phyloP scores from a whole-genome alignment of 495 filamentous ascomycete genomes.

The Choiromyces venosus region DNA sequence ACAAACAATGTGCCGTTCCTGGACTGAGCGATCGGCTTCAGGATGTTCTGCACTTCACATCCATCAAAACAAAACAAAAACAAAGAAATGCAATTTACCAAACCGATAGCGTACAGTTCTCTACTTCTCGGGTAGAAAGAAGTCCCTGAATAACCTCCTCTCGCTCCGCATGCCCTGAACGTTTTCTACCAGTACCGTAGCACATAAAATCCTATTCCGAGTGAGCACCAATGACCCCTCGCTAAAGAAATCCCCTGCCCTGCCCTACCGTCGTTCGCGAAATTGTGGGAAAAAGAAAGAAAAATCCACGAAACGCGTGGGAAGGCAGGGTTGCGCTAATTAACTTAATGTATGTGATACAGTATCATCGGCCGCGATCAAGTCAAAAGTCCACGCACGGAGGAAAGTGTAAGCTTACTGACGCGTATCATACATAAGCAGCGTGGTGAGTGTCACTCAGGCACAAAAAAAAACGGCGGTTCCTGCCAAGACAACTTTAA shows the following conservation, averaged over 20 bases:
- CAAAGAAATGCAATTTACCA: not conserved
- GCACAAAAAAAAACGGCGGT: not conserved
- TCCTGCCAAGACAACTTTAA: slow-evolving; percentile 1
- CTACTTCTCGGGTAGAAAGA: not conserved
- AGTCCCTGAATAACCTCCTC: not conserved
- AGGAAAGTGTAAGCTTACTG: not conserved
- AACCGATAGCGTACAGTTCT: too few species aligned
- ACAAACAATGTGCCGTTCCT: not conserved
- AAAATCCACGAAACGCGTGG: not conserved
- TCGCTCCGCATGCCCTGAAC: not conserved
- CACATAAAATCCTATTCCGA: not conserved
- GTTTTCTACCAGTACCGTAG: not conserved
- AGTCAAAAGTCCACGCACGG: not conserved
- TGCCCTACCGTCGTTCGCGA: too few species aligned
- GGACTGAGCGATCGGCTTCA: not conserved
- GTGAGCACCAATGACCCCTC: not conserved
- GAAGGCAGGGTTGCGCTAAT: not conserved
- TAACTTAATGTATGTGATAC: not conserved
- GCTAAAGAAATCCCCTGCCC: too few species aligned
- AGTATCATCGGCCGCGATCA: not conserved
- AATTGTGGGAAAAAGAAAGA: not conserved
- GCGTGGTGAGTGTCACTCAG: not conserved
- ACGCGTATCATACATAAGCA: not conserved
- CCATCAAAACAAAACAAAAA: not conserved
- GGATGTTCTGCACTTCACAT: too few species aligned